Evolutionary conservation across 1,284 basidiomycete genomes (phyloP).

Genomic region (Leccinum pachyderme): DNA sequence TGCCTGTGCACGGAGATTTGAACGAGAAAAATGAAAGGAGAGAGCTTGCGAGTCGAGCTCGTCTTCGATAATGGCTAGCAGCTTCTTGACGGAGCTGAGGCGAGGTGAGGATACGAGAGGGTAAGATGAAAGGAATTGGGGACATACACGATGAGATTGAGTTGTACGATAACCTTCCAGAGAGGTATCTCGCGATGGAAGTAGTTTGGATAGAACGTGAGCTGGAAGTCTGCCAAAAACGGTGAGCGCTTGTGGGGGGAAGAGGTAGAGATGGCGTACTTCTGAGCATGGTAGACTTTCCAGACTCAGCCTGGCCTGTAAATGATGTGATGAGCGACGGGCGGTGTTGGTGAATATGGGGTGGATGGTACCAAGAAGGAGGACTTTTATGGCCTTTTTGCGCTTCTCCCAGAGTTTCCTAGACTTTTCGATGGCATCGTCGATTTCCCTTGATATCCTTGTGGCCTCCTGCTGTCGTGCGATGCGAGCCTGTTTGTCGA

Average conservation of each 20-base stretch:
- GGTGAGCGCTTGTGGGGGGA: neutral
- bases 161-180: constrained; percentile 65
- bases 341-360: neutral
- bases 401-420: constrained; percentile 53
- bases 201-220: constrained; percentile 59
- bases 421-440: constrained; percentile 50
- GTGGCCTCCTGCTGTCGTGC: constrained; percentile 44
- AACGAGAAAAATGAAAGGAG: constrained; percentile 4
- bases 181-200: constrained; percentile 55
- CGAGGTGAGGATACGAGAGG: neutral
- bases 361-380: constrained; percentile 52
- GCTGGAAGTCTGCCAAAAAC: constrained; percentile 54
- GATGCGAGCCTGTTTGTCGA: constrained; percentile 43
- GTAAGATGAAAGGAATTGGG: neutral
- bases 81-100: constrained; percentile 50
- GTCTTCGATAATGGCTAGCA: constrained; percentile 49
- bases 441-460: constrained; percentile 52
- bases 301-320: constrained; percentile 65
- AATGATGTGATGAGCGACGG: neutral
- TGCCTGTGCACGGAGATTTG: neutral
- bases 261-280: constrained; percentile 38
- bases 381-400: constrained; percentile 58
- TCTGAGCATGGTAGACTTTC: constrained; percentile 68
- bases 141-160: constrained; percentile 62
- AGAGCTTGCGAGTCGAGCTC: constrained; percentile 41